These are phyloP conservation scores for Exophiala sp. DNA, from an alignment of 2,329 filamentous ascomycete genomes.

Conservation along the genomic window DNA sequence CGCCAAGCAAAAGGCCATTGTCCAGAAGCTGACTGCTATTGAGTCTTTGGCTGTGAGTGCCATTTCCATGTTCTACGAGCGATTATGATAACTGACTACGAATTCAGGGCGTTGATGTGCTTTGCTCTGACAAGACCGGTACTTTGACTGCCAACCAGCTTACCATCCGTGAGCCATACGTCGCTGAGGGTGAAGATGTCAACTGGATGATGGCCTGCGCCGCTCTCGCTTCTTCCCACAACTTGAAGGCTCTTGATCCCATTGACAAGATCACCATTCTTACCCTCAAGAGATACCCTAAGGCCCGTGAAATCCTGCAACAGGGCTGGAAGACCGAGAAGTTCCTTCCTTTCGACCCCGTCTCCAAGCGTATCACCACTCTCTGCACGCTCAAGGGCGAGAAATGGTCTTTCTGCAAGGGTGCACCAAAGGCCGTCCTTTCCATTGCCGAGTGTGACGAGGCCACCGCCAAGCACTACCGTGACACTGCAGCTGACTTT, in stretches of 20 bases:
- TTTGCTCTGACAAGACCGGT: slow-evolving; percentile 80
- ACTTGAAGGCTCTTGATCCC: slow-evolving; percentile 72
- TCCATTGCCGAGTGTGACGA: slow-evolving; percentile 65
- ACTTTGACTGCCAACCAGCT: slow-evolving; percentile 73
- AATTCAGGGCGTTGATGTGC: slow-evolving; percentile 62
- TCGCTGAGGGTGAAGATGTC: slow-evolving; percentile 71
- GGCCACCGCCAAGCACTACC: slow-evolving; percentile 64
- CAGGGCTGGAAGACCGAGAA: slow-evolving; percentile 74
- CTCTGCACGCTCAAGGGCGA: slow-evolving; percentile 67
- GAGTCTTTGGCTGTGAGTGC: slow-evolving; percentile 63
- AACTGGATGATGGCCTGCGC: slow-evolving; percentile 84
- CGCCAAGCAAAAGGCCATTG: slow-evolving; percentile 73
- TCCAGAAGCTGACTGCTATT: slow-evolving; percentile 75
- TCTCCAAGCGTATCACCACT: slow-evolving; percentile 74
- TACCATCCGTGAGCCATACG: slow-evolving; percentile 72
- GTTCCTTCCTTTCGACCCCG: slow-evolving; percentile 74
- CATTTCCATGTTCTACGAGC: background rate
- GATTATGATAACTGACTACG: slow-evolving; percentile 5
- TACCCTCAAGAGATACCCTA: slow-evolving; percentile 72
- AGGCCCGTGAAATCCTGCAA: slow-evolving; percentile 70
- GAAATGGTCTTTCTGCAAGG: slow-evolving; percentile 70
- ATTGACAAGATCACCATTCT: slow-evolving; percentile 78
- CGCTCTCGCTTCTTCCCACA: slow-evolving; percentile 72
- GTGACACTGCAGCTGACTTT: slow-evolving; percentile 70
- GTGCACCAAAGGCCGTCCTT: slow-evolving; percentile 72